phyloP scores from a whole-genome alignment of 768 basidiomycete species.

The Cyclocybe aegerita region DNA sequence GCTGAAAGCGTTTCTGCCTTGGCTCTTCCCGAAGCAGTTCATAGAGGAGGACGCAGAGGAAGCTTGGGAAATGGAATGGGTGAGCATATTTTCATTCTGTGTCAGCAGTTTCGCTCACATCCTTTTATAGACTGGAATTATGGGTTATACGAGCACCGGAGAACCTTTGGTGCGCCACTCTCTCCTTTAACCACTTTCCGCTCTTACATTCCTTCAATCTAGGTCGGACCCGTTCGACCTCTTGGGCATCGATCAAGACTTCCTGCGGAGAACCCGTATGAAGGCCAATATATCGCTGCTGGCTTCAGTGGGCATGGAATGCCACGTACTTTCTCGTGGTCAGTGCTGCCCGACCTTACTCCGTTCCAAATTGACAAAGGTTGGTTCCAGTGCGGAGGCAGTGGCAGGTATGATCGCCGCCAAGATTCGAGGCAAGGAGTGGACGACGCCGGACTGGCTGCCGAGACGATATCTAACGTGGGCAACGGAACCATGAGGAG shows the following conservation, averaged over 20 bases:
- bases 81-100: conserved; percentile 26
- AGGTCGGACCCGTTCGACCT: conserved; percentile 64
- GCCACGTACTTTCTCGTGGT: conserved; percentile 76
- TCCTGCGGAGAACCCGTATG: conserved; percentile 21
- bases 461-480: conserved; percentile 52
- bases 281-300: conserved; percentile 70
- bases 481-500: conserved; percentile 5
- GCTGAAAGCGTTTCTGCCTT: conserved; percentile 61
- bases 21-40: conserved; percentile 54
- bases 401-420: conserved; percentile 58
- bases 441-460: conserved; percentile 62
- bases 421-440: conserved; percentile 41
- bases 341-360: conserved; percentile 11
- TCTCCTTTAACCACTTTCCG: background rate
- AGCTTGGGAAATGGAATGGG: conserved; percentile 75
- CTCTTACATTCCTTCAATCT: background rate
- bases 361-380: background rate
- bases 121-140: conserved; percentile 69
- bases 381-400: conserved; percentile 52
- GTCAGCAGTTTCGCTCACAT: background rate
- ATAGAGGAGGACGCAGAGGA: conserved; percentile 39
- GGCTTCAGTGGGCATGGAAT: conserved; percentile 82
- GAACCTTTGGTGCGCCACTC: conserved; percentile 64
- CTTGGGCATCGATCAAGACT: conserved; percentile 15
- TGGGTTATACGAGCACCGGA: conserved; percentile 63